Evolutionary conservation across 768 basidiomycete genomes (phyloP).

Genomic region (Termitomyces sp.): DNA sequence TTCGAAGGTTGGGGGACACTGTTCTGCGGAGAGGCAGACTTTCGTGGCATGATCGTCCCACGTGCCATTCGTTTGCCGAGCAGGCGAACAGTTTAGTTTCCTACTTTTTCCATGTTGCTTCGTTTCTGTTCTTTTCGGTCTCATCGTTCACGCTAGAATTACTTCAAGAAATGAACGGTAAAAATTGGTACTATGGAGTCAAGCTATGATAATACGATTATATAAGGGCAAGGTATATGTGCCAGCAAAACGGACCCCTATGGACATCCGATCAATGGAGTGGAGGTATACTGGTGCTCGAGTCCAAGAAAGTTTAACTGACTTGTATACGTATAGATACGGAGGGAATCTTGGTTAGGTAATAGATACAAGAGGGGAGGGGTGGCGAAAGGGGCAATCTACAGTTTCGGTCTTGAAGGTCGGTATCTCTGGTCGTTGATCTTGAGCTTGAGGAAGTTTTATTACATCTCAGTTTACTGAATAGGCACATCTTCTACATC

Average conservation of each 20-base stretch:
- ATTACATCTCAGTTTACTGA: constrained; percentile 31
- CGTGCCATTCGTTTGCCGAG: constrained; percentile 15
- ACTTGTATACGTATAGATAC: constrained; percentile 4
- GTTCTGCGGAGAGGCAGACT: neutral
- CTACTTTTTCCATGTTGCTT: too few species aligned
- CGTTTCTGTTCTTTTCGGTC: neutral
- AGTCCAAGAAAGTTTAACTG: neutral
- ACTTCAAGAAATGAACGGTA: neutral
- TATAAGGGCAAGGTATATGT: neutral
- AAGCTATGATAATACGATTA: neutral
- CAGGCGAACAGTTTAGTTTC: too few species aligned
- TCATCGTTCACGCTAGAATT: neutral
- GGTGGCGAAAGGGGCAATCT: neutral
- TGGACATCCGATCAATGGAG: constrained; percentile 3
- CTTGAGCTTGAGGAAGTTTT: neutral
- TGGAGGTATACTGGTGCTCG: neutral
- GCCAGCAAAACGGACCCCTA: constrained; percentile 8
- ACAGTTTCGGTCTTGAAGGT: neutral
- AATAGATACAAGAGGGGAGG: neutral
- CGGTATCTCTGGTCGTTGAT: neutral
- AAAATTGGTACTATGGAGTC: neutral
- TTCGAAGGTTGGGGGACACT: constrained; percentile 1
- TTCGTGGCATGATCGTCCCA: constrained; percentile 20
- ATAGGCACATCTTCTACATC: constrained; percentile 51
- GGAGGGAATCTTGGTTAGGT: neutral